Evolutionary conservation across 306 rosid genomes (phyloP), one percentile per base, ranked within the genome.

Genomic region (Lathyrus sativus): DNA sequence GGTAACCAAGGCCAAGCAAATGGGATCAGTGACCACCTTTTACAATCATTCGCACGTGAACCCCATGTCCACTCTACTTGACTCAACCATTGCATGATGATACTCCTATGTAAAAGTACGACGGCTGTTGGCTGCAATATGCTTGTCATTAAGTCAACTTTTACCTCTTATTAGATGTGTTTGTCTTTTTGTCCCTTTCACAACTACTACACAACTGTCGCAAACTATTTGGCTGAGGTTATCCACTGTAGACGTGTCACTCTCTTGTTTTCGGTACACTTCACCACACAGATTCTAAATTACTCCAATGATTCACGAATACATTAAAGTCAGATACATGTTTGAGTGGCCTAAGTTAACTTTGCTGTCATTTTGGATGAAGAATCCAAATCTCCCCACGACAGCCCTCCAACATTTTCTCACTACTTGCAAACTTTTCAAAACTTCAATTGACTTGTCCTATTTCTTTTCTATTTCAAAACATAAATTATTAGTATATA

Each of bases 61-160:
- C 2, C 9, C 8, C 8, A 33, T 6, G 35, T 33, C 8, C 2
- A 6, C 31, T 28, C 31, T 28, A 28, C 4, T 28, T 28, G 31
- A 3, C 38, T 33, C 38, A 0, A 33, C 38, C 38, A 33, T 33
- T 33, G 38, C 53, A 14, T 14, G 9, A 6, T 45, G n/a, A n/a
- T n/a, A n/a, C n/a, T n/a, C n/a, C n/a, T n/a, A 24, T 11, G 35
- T 39, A 62, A 39, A 62, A 5, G 19, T 2, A 19, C 12, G 26
- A 24, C 3, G 12, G 29, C 9, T 48, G 76, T 22, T 37, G 39
- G 75, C 22, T 15, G 12, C 9, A n/a, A 66, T 24, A 9, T 62
- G 45, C 53, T 49, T 60, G 29, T 61, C 9, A 57, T 56, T 59
- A 5, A 6, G 73, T 67, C 79, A 67, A 49, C 55, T 9, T 58